phyloP scores from a whole-genome alignment of 495 filamentous ascomycete species.

The Penicillium subrubescens region DNA sequence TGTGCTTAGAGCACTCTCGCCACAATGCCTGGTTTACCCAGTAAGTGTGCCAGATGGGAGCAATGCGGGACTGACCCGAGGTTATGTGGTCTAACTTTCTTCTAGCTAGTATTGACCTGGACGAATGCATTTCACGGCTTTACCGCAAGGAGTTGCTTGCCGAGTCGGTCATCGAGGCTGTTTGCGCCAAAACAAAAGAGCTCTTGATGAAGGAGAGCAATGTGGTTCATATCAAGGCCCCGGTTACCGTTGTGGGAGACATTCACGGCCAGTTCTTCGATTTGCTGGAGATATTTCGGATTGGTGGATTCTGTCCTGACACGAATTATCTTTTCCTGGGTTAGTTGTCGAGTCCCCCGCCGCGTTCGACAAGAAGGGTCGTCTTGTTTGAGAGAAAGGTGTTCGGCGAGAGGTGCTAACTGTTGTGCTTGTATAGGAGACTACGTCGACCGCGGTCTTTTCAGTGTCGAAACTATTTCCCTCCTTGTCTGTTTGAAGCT shows the following conservation, averaged over 20 bases:
- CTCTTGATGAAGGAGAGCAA: conserved; percentile 99
- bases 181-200: conserved; percentile 98
- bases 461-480: conserved; percentile 96
- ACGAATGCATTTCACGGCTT: conserved; percentile 94
- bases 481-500: conserved; percentile 93
- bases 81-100: conserved; percentile 8
- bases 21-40: conserved; percentile 84
- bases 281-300: conserved; percentile 98
- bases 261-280: conserved; percentile 99
- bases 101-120: conserved; percentile 91
- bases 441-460: conserved; percentile 96
- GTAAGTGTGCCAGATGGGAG: conserved; percentile 51
- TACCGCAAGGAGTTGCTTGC: conserved; percentile 96
- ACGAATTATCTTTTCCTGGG: conserved; percentile 98
- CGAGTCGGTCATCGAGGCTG: conserved; percentile 97
- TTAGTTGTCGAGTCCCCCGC: conserved; percentile 38
- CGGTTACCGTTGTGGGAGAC: conserved; percentile 97
- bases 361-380: background rate
- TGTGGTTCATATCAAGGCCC: conserved; percentile 94
- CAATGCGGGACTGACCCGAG: background rate
- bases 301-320: conserved; percentile 93
- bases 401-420: conserved; percentile 7
- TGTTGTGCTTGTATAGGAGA: conserved; percentile 60
- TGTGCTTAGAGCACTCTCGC: conserved; percentile 1
- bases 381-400: background rate